phyloP scores from a whole-genome alignment of 768 basidiomycete genomes.

The Hirschioporus abietinus region DNA sequence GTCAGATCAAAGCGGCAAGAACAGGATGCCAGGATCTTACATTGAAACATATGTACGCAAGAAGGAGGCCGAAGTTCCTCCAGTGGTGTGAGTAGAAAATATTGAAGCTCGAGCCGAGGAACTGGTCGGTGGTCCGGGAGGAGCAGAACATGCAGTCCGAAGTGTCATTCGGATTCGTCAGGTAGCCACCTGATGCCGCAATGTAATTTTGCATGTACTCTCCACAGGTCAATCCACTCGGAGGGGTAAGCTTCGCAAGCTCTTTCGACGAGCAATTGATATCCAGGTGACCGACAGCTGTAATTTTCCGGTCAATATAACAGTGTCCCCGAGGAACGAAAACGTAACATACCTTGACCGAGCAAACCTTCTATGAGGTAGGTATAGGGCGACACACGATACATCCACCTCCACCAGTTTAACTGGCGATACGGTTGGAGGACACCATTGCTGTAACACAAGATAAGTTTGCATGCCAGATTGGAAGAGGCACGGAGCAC shows the following conservation, averaged over 20 bases:
- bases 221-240: slow-evolving; percentile 40
- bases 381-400: slow-evolving; percentile 9
- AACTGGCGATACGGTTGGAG: background rate
- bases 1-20: background rate
- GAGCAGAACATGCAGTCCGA: slow-evolving; percentile 50
- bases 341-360: slow-evolving; percentile 35
- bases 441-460: slow-evolving; percentile 1
- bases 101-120: slow-evolving; percentile 50
- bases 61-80: slow-evolving; percentile 43
- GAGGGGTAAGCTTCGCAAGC: slow-evolving; percentile 47
- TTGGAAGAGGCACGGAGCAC: background rate
- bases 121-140: slow-evolving; percentile 52
- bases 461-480: background rate
- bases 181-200: slow-evolving; percentile 37
- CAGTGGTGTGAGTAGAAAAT: slow-evolving; percentile 50
- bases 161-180: slow-evolving; percentile 35
- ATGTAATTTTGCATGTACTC: slow-evolving; percentile 42
- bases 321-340: background rate
- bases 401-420: slow-evolving; percentile 8
- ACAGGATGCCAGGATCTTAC: slow-evolving; percentile 24
- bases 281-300: slow-evolving; percentile 44
- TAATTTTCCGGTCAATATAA: slow-evolving; percentile 2
- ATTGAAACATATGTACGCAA: slow-evolving; percentile 37
- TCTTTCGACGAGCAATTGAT: slow-evolving; percentile 60
- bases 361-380: slow-evolving; percentile 30